These are phyloP conservation scores for Scutellaria barbata DNA, from an alignment of 257 asterid genomes.

Conservation along the genomic window DNA sequence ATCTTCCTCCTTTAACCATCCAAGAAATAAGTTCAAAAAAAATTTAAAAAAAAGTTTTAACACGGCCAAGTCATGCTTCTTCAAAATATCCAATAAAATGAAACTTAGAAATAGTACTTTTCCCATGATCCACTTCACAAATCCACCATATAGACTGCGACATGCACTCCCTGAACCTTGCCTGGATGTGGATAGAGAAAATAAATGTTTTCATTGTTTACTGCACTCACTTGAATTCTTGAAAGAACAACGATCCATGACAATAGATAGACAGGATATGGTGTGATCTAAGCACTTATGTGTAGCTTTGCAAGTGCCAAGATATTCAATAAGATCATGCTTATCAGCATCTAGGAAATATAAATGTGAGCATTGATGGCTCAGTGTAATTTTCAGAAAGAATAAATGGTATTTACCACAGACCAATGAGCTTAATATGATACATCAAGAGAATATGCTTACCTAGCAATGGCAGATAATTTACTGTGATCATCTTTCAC, in stretches of 20 bases:
- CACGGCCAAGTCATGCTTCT: not conserved
- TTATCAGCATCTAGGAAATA: too few species aligned
- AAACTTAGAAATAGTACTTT: slow-evolving; percentile 50
- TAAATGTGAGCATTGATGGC: not conserved
- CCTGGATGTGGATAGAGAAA: slow-evolving; percentile 33
- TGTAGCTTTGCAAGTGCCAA: too few species aligned
- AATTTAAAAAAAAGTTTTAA: slow-evolving; percentile 9
- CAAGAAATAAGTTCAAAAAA: slow-evolving; percentile 34
- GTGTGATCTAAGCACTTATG: too few species aligned
- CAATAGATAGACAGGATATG: too few species aligned
- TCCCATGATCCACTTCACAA: slow-evolving; percentile 99
- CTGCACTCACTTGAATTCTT: slow-evolving; percentile 10
- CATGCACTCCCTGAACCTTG: slow-evolving; percentile 97
- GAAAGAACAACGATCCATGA: too few species aligned
- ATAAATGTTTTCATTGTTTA: slow-evolving; percentile 22
- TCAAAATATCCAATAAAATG: not conserved
- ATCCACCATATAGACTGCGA: slow-evolving; percentile 96
- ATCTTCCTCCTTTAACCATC: slow-evolving; percentile 65
- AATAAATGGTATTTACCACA: not conserved
- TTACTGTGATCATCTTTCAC: slow-evolving; percentile 86
- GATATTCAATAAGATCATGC: too few species aligned
- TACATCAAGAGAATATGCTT: slow-evolving; percentile 23
- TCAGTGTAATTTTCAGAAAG: slow-evolving; percentile 5
- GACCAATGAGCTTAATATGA: slow-evolving; percentile 24
- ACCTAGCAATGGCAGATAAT: slow-evolving; percentile 98